Percentiles rank a stretch among this genome's conserved stretches.
These are phyloP conservation scores for Vitis vinifera DNA, from an alignment of 164 flowering plant species.

Conservation along the genomic window ASM3070453v1 NC_081815.1:11997501-11998000, in stretches of 20 bases:
- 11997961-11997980: no score
- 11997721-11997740: constrained; percentile 11
- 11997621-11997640: constrained; percentile 26
- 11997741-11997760: constrained; percentile 32
- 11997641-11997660: constrained; percentile 24
- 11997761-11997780: constrained; percentile 35
- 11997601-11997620: constrained; percentile 17
- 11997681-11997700: constrained; percentile 45
- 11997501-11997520: constrained; percentile 29
- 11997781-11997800: constrained; percentile 22
- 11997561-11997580: constrained; percentile 47
- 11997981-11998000: no score
- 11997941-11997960: no score
- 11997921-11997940: no score
- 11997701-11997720: constrained; percentile 25
- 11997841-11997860: not conserved
- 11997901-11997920: no score
- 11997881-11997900: no score
- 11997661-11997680: constrained; percentile 29
- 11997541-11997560: constrained; percentile 16
- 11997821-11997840: not conserved
- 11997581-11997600: constrained; percentile 33
- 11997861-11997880: no score
- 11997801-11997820: not conserved
- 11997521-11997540: constrained; percentile 22